Base-by-base conservation (phyloP, 179 eudicot species). In the Monotropa hypopitys region DNA sequence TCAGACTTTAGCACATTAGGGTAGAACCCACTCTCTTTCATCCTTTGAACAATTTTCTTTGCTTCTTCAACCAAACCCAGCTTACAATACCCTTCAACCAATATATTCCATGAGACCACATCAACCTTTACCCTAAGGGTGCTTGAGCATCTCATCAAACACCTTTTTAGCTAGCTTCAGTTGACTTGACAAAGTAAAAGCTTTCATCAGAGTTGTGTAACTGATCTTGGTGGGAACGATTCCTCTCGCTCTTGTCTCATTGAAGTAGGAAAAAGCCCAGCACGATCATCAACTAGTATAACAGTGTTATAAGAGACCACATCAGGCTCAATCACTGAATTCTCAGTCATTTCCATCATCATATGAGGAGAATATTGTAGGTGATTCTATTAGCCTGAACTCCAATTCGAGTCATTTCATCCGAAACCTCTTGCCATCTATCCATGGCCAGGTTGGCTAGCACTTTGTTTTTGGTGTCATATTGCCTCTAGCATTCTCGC, bases 181-280 rank as follows among this genome's bases (percentile, higher is more conserved):
- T 80, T 96, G 99, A 26, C 98, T 96, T 0, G 94, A 90, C 54
- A 84, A 57, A 30, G 99, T 93, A 72, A 96, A 96, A 35, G 98
- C 97, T 81, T 96, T 96, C 99, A 96, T 96, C 87, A 96, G 81
- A 62, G 97, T 96, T 35, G 99, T 96, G 87, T 96, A 96, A 79
- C 97, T 96, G 11, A 96, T 82, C 87, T 96, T 96, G 6, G 92
- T 90, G 1, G 99, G 99, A 69, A 96, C 90, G 56, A 96, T 94
- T 32, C 97, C 98, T 77, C 80, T 86, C 1, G 87, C 86, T 77
- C 98, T 85, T 98, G 93, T 96, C 88, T 93, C 98, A 72, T 96
- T 93, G 77, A 96, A 96, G 81, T 88, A 93, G 21, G 83, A 74
- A 15, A 93, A 89, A 49, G 97, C 99, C 33, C 92, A 2, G 98